phyloP scores from a whole-genome alignment of 1,139 yeast species.

The Kurtzmaniella quercitrusa region DNA sequence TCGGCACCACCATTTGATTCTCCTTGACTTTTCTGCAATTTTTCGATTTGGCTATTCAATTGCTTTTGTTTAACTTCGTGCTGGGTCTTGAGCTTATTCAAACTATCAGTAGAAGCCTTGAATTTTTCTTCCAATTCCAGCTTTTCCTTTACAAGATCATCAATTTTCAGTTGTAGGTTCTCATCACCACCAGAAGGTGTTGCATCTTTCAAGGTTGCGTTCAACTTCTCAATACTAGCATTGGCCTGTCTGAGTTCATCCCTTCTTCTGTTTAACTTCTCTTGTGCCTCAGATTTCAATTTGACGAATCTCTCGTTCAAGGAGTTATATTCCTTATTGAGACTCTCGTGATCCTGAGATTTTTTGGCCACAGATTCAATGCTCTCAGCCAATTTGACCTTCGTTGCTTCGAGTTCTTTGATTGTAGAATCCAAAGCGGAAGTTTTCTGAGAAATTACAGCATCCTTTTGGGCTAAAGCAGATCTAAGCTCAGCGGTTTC shows the following conservation, averaged over 20 bases:
- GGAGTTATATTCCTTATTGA: conserved; percentile 7
- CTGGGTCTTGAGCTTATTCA: conserved; percentile 4
- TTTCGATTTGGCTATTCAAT: conserved; percentile 9
- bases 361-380: conserved; percentile 25
- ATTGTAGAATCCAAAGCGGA: neutral
- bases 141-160: conserved; percentile 6
- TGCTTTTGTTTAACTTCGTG: conserved; percentile 6
- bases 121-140: conserved; percentile 8
- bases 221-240: conserved; percentile 20
- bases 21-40: conserved; percentile 9
- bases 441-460: neutral
- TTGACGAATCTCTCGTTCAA: conserved; percentile 7
- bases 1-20: conserved; percentile 5
- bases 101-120: conserved; percentile 4
- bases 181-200: conserved; percentile 9
- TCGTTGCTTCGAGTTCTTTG: conserved; percentile 25
- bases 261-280: conserved; percentile 8
- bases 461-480: conserved; percentile 5
- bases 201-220: conserved; percentile 14
- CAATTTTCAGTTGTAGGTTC: conserved; percentile 7
- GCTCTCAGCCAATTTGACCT: conserved; percentile 23
- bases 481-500: conserved; percentile 3
- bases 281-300: conserved; percentile 8
- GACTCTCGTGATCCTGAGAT: conserved; percentile 19
- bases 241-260: conserved; percentile 16